Evolutionary conservation across 1,284 basidiomycete genomes (phyloP).

Genomic region (Earliella scabrosa): DNA sequence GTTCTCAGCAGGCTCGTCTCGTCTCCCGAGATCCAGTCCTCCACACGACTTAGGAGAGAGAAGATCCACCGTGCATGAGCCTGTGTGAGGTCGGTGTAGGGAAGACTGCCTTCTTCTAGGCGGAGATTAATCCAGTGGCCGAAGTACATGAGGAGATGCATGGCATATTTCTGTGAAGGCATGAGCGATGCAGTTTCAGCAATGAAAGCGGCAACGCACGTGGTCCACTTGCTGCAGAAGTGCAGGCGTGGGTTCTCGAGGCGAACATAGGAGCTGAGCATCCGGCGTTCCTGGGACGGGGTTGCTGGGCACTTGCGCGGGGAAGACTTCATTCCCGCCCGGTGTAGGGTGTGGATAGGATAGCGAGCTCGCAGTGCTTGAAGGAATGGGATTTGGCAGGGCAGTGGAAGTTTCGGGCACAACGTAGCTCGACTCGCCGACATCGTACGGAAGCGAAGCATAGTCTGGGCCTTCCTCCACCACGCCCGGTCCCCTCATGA

Average conservation of each 20-base stretch:
- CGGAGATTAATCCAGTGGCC: constrained; percentile 77
- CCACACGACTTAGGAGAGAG: constrained; percentile 74
- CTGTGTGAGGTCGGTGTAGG: constrained; percentile 53
- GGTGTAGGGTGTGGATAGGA: no score
- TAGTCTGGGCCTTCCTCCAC: constrained; percentile 27
- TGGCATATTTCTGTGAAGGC: constrained; percentile 56
- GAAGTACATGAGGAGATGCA: constrained; percentile 84
- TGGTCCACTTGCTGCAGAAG: constrained; percentile 66
- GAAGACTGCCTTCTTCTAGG: constrained; percentile 47
- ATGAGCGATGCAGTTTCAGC: constrained; percentile 18
- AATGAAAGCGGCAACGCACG: constrained; percentile 43
- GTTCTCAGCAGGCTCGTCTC: constrained; percentile 81
- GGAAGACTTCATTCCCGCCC: no score
- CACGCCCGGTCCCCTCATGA: constrained; percentile 37
- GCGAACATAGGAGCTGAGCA: constrained; percentile 10
- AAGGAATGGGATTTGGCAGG: no score
- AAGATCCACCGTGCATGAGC: constrained; percentile 87
- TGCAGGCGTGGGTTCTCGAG: constrained; percentile 58
- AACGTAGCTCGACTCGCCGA: constrained; percentile 5
- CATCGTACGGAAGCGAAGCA: constrained; percentile 22
- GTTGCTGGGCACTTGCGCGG: neutral
- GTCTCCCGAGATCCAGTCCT: constrained; percentile 74
- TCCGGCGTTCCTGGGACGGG: neutral
- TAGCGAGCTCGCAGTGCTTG: no score
- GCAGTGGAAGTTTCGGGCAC: neutral